Conservation (phyloP, 1,284 basidiomycete species). For the Microbotryum scabiosae region DNA sequence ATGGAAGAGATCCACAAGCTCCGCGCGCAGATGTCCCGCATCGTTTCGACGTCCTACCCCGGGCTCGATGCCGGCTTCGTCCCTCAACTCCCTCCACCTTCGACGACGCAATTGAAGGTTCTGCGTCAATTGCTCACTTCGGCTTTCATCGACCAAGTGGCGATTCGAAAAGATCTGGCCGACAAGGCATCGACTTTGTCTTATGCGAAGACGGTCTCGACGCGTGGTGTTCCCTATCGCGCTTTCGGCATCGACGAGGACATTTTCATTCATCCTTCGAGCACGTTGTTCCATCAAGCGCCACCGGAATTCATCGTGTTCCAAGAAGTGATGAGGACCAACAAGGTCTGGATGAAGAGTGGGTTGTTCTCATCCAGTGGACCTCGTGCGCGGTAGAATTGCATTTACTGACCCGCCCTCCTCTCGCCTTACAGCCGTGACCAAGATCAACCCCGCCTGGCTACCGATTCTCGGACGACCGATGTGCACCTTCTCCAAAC, state of each 20-base stretch:
- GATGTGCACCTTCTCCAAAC: constrained; percentile 62
- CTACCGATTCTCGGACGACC: constrained; percentile 66
- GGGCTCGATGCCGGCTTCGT: constrained; percentile 53
- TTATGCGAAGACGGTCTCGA: constrained; percentile 62
- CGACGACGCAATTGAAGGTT: constrained; percentile 71
- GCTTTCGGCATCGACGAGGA: constrained; percentile 75
- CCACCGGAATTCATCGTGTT: constrained; percentile 87
- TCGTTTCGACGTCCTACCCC: constrained; percentile 64
- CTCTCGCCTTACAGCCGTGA: constrained; percentile 52
- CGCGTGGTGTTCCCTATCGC: constrained; percentile 73
- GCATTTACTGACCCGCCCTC: constrained; percentile 8
- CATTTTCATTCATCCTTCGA: constrained; percentile 87
- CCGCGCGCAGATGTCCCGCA: constrained; percentile 77
- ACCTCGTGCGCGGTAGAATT: neutral
- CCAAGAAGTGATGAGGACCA: constrained; percentile 68
- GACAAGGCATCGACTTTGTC: constrained; percentile 44
- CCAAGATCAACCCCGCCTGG: constrained; percentile 84
- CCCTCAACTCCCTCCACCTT: constrained; percentile 61
- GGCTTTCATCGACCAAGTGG: constrained; percentile 92
- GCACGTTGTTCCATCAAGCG: constrained; percentile 57
- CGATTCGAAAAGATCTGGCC: constrained; percentile 77
- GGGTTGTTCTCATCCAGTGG: constrained; percentile 13
- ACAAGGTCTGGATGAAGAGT: constrained; percentile 75
- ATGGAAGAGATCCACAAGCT: constrained; percentile 99
- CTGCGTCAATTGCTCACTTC: constrained; percentile 80